Evolutionary conservation across 1,284 basidiomycete genomes (phyloP).

Genomic region (Wallemia hederae): DNA sequence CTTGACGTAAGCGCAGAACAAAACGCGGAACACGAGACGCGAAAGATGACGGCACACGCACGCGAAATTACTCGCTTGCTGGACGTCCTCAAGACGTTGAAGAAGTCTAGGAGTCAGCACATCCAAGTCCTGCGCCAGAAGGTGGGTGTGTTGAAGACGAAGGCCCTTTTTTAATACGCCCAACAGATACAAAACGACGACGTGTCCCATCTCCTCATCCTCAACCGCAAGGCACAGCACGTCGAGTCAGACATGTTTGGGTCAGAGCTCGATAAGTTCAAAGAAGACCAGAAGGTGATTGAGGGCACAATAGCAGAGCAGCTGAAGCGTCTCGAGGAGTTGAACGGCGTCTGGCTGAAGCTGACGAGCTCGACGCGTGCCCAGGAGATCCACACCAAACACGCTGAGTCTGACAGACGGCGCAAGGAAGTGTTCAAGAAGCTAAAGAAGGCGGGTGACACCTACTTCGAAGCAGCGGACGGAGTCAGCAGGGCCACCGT

Average conservation of each 20-base stretch:
- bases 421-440: not conserved
- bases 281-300: slow-evolving; percentile 58
- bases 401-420: not conserved
- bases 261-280: slow-evolving; percentile 79
- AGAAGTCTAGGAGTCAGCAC: slow-evolving; percentile 53
- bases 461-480: not conserved
- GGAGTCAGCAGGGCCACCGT: not conserved
- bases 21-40: slow-evolving; percentile 25
- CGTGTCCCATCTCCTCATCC: slow-evolving; percentile 71
- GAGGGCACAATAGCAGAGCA: slow-evolving; percentile 35
- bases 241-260: slow-evolving; percentile 71
- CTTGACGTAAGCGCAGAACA: slow-evolving; percentile 25
- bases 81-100: slow-evolving; percentile 45
- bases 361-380: slow-evolving; percentile 49
- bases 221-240: slow-evolving; percentile 59
- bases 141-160: slow-evolving; percentile 18
- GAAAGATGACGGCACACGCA: slow-evolving; percentile 35
- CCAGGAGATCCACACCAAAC: slow-evolving; percentile 23
- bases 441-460: not conserved
- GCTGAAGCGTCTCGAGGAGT: slow-evolving; percentile 40
- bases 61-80: slow-evolving; percentile 47
- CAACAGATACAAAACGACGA: slow-evolving; percentile 71
- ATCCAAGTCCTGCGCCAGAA: slow-evolving; percentile 83
- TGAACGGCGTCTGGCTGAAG: slow-evolving; percentile 35
- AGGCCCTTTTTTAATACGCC: not conserved